Evolutionary conservation across 306 rosid genomes (phyloP).

Genomic region (Casuarina equisetifolia): DNA sequence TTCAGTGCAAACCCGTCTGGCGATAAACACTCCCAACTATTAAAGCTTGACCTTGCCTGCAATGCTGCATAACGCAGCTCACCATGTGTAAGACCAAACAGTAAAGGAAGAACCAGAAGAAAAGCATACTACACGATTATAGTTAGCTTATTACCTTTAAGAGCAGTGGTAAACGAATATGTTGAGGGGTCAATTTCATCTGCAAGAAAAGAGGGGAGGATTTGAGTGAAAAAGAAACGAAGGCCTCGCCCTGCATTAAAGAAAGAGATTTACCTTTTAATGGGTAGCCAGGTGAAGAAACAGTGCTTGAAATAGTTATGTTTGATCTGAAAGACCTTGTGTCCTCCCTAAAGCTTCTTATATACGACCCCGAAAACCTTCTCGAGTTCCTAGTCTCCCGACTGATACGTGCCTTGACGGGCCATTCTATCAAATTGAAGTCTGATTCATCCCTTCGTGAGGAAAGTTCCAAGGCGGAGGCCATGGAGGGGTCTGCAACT

Average conservation of each 20-base stretch:
- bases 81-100: not conserved
- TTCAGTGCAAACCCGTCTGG: conserved; percentile 92
- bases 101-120: not conserved
- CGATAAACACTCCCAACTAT: conserved; percentile 71
- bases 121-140: not conserved
- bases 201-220: conserved; percentile 28
- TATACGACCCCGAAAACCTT: conserved; percentile 78
- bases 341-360: conserved; percentile 88
- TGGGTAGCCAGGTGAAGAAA: conserved; percentile 87
- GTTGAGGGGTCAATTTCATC: conserved; percentile 96
- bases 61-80: conserved; percentile 55
- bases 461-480: conserved; percentile 49
- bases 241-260: not conserved
- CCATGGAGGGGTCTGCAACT: conserved; percentile 28
- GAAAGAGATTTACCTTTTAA: conserved; percentile 49
- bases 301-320: conserved; percentile 75
- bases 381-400: conserved; percentile 63
- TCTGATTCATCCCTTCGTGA: conserved; percentile 60
- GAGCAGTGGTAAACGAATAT: conserved; percentile 84
- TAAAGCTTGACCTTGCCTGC: conserved; percentile 65
- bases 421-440: conserved; percentile 72
- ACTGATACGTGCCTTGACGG: conserved; percentile 45
- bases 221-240: conserved; percentile 5
- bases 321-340: conserved; percentile 80
- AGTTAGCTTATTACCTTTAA: conserved; percentile 51